A percentile compares a stretch with the other conserved stretches of the same genome.
Conservation (phyloP, 768 basidiomycete species). For the Lentinus tigrinus region DNA sequence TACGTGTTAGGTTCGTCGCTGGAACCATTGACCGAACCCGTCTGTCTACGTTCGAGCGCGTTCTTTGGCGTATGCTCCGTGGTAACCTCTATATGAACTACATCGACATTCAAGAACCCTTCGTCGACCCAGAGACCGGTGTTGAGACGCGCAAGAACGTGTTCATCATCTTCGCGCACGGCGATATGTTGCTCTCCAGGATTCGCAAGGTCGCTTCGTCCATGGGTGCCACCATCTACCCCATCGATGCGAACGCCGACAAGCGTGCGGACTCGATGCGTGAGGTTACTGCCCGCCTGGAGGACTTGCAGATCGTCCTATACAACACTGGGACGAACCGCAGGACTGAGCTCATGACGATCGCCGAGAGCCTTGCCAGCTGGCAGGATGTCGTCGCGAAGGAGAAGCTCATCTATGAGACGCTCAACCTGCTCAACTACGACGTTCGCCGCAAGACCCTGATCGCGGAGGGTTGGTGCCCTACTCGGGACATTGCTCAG, state of each 20-base stretch:
- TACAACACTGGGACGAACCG: slow-evolving; percentile 87
- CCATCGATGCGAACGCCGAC: slow-evolving; percentile 92
- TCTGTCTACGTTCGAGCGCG: slow-evolving; percentile 91
- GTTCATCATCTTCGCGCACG: slow-evolving; percentile 99
- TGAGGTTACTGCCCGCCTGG: slow-evolving; percentile 84
- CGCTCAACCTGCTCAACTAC: slow-evolving; percentile 93
- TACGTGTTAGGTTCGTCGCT: slow-evolving; percentile 77
- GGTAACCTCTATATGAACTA: slow-evolving; percentile 99
- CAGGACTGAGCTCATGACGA: slow-evolving; percentile 74
- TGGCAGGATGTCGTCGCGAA: slow-evolving; percentile 95
- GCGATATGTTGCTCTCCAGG: slow-evolving; percentile 87
- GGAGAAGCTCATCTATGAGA: slow-evolving; percentile 96
- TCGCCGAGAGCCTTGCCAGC: slow-evolving; percentile 80
- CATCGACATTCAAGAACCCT: slow-evolving; percentile 90
- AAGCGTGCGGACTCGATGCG: slow-evolving; percentile 88
- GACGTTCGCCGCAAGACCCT: slow-evolving; percentile 92
- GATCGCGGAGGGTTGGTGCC: slow-evolving; percentile 97
- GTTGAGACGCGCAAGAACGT: slow-evolving; percentile 93
- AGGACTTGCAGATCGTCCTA: slow-evolving; percentile 86
- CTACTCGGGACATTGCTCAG: slow-evolving; percentile 81
- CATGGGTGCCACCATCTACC: slow-evolving; percentile 97
- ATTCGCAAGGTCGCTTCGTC: slow-evolving; percentile 98
- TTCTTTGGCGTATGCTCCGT: slow-evolving; percentile 95
- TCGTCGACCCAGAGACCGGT: slow-evolving; percentile 83
- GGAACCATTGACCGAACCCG: slow-evolving; percentile 94